Base-by-base conservation (phyloP, 176 grass and related monocot species). In the Triticum aestivum region DNA sequence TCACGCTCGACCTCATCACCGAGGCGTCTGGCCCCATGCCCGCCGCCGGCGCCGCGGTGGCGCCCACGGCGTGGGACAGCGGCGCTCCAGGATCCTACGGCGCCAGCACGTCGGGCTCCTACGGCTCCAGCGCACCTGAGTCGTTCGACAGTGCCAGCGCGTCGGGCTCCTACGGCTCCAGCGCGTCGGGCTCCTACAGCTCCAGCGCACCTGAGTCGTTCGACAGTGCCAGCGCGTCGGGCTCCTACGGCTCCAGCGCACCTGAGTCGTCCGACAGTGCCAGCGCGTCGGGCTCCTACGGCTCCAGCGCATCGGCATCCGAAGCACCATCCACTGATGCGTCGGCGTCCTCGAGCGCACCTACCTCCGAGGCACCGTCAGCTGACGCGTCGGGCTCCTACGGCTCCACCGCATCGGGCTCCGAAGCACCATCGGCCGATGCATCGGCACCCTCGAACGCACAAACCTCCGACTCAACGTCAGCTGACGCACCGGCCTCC, bases 1-100 rank as follows among this genome's bases (percentile, higher is more conserved):
- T 91, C 78, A 82, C 90, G 30, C 82, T 88, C 4, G 86, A 88
- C 51, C 90, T 91, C 78, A 85, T 91, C 78, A 29, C 64, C 3
- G 82, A 85, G 41, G 82, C 86, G 0, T 85, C 86, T 0, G 85
- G 69, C 0, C 52, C 82, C 82, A 84, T 81, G 86, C 42, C 86
- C 1, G 75, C 86, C 1, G 75, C 49, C 18, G 71, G 24, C 3
- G 76, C 77, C 17, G 86, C 89, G 0, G 23, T 77, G 63, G 70
- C 89, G 9, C 86, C 89, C 1, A 2, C 75, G 3, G 11, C 64
- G 33, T 71, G 45, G 51, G 76, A 30, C 52, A 77, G 85, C 11
- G 24, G 13, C 24, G 42, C 89, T 37, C 67, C 83, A 61, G 23
- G 35, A 58, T 73, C 62, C 5, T 89, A 77, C 34, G 80, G 80